Evolutionary conservation across 2,329 filamentous ascomycete species (phyloP).

Genomic region (Escovopsis sp.): DNA sequence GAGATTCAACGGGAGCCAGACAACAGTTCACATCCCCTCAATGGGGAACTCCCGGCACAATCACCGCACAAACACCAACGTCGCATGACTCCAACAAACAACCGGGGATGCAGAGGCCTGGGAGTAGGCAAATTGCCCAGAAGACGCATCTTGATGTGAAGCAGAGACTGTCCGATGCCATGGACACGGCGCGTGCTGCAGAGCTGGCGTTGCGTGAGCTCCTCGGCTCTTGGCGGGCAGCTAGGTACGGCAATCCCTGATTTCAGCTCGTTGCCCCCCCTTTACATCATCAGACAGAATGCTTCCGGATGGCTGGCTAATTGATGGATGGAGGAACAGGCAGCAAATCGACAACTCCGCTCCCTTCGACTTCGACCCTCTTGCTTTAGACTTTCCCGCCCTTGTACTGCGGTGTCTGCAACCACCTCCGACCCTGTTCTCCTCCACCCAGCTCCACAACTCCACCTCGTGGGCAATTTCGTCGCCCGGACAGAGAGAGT

Average conservation of each 20-base stretch:
- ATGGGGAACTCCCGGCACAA: slow-evolving; percentile 67
- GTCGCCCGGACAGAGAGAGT: slow-evolving; percentile 60
- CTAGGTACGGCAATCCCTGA: slow-evolving; percentile 44
- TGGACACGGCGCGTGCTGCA: slow-evolving; percentile 68
- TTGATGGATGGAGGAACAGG: slow-evolving; percentile 19
- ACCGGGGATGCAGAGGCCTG: slow-evolving; percentile 23
- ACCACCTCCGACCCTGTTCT: slow-evolving; percentile 68
- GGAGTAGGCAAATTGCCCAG: slow-evolving; percentile 36
- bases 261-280: neutral
- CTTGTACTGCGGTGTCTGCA: slow-evolving; percentile 71
- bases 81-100: slow-evolving; percentile 22
- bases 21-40: slow-evolving; percentile 35
- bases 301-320: slow-evolving; percentile 4
- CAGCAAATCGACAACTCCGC: slow-evolving; percentile 40
- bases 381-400: slow-evolving; percentile 72
- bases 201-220: slow-evolving; percentile 77
- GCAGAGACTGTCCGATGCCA: slow-evolving; percentile 50
- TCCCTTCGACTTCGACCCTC: slow-evolving; percentile 69
- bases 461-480: slow-evolving; percentile 68
- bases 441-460: slow-evolving; percentile 63
- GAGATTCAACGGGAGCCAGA: slow-evolving; percentile 39
- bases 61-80: slow-evolving; percentile 51
- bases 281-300: no score
- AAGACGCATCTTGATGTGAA: slow-evolving; percentile 50
- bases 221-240: slow-evolving; percentile 65